Conservation (phyloP, 257 asterid genomes). For the Lycium barbarum region DNA sequence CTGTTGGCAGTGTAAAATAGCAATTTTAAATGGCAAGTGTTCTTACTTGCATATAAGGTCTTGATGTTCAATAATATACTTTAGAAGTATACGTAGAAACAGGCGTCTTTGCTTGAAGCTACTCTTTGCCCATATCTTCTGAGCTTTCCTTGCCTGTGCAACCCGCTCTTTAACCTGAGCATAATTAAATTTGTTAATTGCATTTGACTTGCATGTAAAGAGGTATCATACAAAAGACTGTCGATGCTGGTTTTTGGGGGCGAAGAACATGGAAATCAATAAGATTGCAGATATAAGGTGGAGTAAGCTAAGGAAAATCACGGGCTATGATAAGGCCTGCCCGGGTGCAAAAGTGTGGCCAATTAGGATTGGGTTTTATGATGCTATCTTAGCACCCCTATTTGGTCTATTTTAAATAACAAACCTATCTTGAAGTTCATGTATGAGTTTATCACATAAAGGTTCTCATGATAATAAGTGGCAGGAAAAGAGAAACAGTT, state of each 20-base stretch:
- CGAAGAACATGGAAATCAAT: neutral
- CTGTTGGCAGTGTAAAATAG: slow-evolving; percentile 10
- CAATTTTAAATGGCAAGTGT: slow-evolving; percentile 11
- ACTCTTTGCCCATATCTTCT: slow-evolving; percentile 88
- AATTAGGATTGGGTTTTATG: neutral
- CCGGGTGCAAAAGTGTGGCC: neutral
- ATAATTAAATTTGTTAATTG: slow-evolving; percentile 38
- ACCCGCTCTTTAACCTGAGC: slow-evolving; percentile 90
- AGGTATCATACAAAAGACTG: neutral
- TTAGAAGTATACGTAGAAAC: slow-evolving; percentile 92
- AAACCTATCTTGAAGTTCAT: slow-evolving; percentile 7
- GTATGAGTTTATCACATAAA: neutral
- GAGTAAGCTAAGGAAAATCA: neutral
- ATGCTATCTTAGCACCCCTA: neutral
- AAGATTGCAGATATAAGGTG: slow-evolving; percentile 11
- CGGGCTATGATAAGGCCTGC: neutral
- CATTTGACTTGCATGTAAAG: neutral
- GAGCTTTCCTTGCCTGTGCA: slow-evolving; percentile 89
- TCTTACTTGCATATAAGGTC: slow-evolving; percentile 98
- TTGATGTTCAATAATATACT: slow-evolving; percentile 93
- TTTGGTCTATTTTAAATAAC: neutral
- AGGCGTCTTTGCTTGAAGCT: slow-evolving; percentile 98
- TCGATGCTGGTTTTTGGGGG: neutral
- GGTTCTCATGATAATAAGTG: neutral
- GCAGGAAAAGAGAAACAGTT: neutral